Evolutionary conservation across 768 basidiomycete species (phyloP), one percentile per base, ranked within the genome.

Genomic region (Suillus sp.): DNA sequence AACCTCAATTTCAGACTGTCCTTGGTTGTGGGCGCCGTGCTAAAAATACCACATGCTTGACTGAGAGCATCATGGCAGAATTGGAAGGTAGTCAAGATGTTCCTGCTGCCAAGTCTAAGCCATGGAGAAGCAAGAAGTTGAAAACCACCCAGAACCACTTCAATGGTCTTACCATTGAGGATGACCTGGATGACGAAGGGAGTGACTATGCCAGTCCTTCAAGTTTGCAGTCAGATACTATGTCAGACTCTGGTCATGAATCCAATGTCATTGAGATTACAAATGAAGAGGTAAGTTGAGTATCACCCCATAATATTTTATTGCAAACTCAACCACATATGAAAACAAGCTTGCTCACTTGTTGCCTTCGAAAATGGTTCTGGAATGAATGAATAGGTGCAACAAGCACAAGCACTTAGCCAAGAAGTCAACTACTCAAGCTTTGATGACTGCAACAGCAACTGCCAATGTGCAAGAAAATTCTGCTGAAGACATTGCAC

Each of bases 361-460:
- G 5, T 47, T 47, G 2, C 45, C 42, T 43, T 43, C 42, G 10
- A 43, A 43, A 43, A 43, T 3, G 3, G 42, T 43, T n/a, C 20
- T 9, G 2, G 42, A 43, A 43, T 20, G 10, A 1, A 0, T 0
- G 4, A 43, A 4, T 3, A 43, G 42, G 20, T 3, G 9, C 0
- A 43, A 43, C 1, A 43, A 43, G 42, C 3, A 3, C 42, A 43
- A 43, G 42, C 1, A 1, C 42, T n/a, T 43, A 9, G 9, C 20
- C 20, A n/a, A 43, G 10, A 43, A 9, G 9, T 43, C 20, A 4
- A 43, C 42, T 9, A n/a, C 42, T 43, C 11, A 2, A 10, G 38
- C 1, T 40, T 40, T 4, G 4, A n/a, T n/a, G 1, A 2, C 47
- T 48, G 14, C 14, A 2, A 14, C n/a, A 0, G 5, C 11, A 4